These are phyloP conservation scores for Fragaria nilgerrensis DNA, from an alignment of 306 rosid genomes.

Conservation along the genomic window DNA sequence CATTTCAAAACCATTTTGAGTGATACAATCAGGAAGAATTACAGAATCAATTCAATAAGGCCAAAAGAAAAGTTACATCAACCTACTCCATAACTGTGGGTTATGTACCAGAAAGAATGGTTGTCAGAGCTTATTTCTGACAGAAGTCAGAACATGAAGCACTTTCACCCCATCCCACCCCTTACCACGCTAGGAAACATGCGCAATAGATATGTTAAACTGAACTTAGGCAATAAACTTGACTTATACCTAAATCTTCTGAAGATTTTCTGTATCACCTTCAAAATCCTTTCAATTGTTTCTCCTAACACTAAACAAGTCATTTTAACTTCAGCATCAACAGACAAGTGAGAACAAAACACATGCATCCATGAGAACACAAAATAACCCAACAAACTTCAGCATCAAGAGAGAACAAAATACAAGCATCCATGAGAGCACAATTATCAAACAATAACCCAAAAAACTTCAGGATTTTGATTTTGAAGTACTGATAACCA, in stretches of 20 bases:
- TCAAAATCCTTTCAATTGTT: background rate
- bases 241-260: background rate
- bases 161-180: background rate
- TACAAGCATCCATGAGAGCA: background rate
- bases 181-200: background rate
- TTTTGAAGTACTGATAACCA: background rate
- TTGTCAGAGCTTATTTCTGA: background rate
- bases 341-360: background rate
- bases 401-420: background rate
- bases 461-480: background rate
- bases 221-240: background rate
- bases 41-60: background rate
- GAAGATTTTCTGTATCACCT: background rate
- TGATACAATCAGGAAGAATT: background rate
- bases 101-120: background rate
- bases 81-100: background rate
- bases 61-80: background rate
- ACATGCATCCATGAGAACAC: background rate
- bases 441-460: background rate
- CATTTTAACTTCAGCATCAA: slow-evolving; percentile 1
- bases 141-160: background rate
- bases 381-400: background rate
- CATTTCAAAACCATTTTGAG: background rate
- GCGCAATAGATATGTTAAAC: background rate
- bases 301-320: background rate